phyloP scores from a whole-genome alignment of 2,329 filamentous ascomycete genomes.

The Arachnopeziza araneosa region DNA sequence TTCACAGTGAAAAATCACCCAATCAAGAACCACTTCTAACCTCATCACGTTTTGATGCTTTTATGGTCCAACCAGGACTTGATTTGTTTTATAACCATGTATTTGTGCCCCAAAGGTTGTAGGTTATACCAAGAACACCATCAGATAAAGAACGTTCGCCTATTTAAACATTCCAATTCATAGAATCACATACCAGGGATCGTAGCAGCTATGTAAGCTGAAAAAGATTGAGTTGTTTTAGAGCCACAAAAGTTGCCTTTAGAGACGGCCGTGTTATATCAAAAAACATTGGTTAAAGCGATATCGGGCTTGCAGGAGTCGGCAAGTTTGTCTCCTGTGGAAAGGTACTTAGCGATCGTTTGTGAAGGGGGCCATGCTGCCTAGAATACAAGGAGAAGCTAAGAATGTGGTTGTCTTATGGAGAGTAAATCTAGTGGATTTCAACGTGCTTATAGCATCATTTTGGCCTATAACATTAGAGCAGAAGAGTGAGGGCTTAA shows the following conservation, averaged over 20 bases:
- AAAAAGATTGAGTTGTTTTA: neutral
- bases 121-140: neutral
- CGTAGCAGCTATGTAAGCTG: neutral
- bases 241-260: neutral
- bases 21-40: no score
- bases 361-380: neutral
- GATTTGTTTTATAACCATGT: no score
- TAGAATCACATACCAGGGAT: neutral
- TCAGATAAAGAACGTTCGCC: neutral
- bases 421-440: neutral
- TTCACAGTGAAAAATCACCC: no score
- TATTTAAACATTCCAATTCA: neutral
- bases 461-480: neutral
- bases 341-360: neutral
- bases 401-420: neutral
- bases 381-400: neutral
- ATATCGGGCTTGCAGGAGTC: neutral
- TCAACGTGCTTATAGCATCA: neutral
- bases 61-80: no score
- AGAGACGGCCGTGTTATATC: neutral
- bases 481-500: neutral
- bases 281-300: neutral
- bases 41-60: no score
- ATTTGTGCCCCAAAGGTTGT: no score
- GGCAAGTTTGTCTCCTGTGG: neutral